Evolutionary conservation across 176 grass and related monocot species (phyloP).

Genomic region (Musa itinerans): DNA sequence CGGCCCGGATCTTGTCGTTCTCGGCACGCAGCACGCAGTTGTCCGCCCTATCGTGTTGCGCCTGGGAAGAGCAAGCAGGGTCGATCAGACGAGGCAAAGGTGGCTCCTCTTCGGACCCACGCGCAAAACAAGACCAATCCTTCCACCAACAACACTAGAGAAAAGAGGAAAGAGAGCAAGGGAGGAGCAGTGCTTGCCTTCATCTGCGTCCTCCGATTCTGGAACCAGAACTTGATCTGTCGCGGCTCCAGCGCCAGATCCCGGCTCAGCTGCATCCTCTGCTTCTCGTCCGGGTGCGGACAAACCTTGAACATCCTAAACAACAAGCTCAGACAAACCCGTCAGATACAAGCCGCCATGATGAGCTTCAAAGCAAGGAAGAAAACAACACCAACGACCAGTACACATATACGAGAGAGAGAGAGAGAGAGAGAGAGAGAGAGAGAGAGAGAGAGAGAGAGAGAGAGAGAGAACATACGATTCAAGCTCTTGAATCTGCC

Average conservation of each 20-base stretch:
- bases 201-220: constrained; percentile 98
- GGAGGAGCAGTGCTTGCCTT: constrained; percentile 35
- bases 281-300: constrained; percentile 95
- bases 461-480: constrained; percentile 34
- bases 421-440: background rate
- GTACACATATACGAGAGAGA: background rate
- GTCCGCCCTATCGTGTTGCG: constrained; percentile 78
- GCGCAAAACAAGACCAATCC: constrained; percentile 14
- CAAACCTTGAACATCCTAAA: constrained; percentile 94
- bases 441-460: background rate
- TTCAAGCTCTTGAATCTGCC: constrained; percentile 98
- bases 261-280: constrained; percentile 72
- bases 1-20: constrained; percentile 98
- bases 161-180: background rate
- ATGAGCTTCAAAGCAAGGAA: background rate
- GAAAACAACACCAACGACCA: background rate
- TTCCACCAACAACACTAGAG: constrained; percentile 9
- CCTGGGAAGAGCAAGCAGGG: constrained; percentile 27
- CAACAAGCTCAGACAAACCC: background rate
- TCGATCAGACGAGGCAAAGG: background rate
- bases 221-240: constrained; percentile 99
- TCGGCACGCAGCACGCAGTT: constrained; percentile 79
- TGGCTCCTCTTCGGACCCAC: constrained; percentile 9
- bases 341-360: background rate
- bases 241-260: constrained; percentile 74